phyloP scores from a whole-genome alignment of 2,329 filamentous ascomycete species.

The Pseudopithomyces chartarum region DNA sequence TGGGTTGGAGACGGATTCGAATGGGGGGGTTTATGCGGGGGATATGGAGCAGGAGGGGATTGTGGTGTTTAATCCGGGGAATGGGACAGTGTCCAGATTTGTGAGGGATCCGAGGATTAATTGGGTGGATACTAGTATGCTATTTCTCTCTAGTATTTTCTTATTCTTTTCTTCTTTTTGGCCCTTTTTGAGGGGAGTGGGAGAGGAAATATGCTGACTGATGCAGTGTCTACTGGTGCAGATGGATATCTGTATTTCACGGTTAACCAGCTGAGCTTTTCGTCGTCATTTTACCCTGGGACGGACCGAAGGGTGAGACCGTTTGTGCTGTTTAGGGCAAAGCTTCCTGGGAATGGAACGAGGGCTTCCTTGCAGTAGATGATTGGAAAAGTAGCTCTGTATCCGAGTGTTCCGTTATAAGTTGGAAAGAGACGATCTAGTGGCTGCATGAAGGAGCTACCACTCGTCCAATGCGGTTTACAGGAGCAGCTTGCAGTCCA shows the following conservation, averaged over 20 bases:
- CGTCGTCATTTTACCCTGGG: slow-evolving; percentile 45
- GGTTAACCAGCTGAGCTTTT: slow-evolving; percentile 54
- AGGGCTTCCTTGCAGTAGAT: slow-evolving; percentile 39
- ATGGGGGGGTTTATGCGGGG: slow-evolving; percentile 55
- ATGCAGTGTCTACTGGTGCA: slow-evolving; percentile 42
- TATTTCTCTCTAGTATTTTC: background rate
- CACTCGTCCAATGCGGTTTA: no score
- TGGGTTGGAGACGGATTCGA: slow-evolving; percentile 58
- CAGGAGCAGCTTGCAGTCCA: no score
- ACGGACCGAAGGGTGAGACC: slow-evolving; percentile 50
- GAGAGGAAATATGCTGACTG: background rate
- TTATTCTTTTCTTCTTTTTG: background rate
- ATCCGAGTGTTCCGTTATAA: no score
- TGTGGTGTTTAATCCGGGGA: slow-evolving; percentile 51
- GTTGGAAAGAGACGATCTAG: no score
- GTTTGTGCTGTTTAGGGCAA: slow-evolving; percentile 50
- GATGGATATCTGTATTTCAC: slow-evolving; percentile 61
- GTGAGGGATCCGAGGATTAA: slow-evolving; percentile 9
- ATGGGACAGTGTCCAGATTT: slow-evolving; percentile 49
- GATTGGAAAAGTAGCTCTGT: no score
- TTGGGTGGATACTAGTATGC: slow-evolving; percentile 15
- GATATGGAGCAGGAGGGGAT: slow-evolving; percentile 54
- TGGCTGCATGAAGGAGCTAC: no score
- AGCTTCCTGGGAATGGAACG: slow-evolving; percentile 49
- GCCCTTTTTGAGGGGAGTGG: background rate